These are phyloP conservation scores for Arthroderma uncinatum DNA, from an alignment of 2,329 filamentous ascomycete genomes.

Conservation along the genomic window DNA sequence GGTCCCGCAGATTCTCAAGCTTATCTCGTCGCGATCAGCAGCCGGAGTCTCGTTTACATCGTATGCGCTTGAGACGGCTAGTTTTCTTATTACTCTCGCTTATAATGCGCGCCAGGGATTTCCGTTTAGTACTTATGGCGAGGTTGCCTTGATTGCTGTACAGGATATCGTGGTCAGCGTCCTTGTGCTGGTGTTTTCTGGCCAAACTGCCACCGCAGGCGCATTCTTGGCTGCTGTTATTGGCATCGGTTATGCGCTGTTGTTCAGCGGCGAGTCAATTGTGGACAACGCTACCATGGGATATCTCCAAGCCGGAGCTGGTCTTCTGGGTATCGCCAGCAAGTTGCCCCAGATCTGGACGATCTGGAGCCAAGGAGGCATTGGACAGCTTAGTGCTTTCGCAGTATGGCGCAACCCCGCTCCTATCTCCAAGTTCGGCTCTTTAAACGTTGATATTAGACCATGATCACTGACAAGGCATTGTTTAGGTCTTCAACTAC, in stretches of 20 bases:
- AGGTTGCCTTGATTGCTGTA: constrained; percentile 80
- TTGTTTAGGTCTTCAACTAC: constrained; percentile 84
- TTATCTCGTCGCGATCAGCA: constrained; percentile 67
- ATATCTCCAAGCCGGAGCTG: constrained; percentile 74
- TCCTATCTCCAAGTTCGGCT: constrained; percentile 3
- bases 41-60: constrained; percentile 78
- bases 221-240: constrained; percentile 69
- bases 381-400: constrained; percentile 92
- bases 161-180: constrained; percentile 88
- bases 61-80: constrained; percentile 81
- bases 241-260: constrained; percentile 56
- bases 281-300: constrained; percentile 56
- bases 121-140: constrained; percentile 93
- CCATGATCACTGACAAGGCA: not conserved
- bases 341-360: constrained; percentile 90
- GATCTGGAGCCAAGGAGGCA: constrained; percentile 74
- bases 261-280: constrained; percentile 47
- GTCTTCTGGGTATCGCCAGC: constrained; percentile 70
- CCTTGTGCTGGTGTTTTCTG: constrained; percentile 73
- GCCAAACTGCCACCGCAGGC: constrained; percentile 56
- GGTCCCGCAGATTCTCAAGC: constrained; percentile 91
- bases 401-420: constrained; percentile 51
- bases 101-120: constrained; percentile 89
- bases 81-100: constrained; percentile 77
- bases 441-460: constrained; percentile 4